Evolutionary conservation across 2,329 filamentous ascomycete species (phyloP).

Genomic region (Pezicula carpinea): DNA sequence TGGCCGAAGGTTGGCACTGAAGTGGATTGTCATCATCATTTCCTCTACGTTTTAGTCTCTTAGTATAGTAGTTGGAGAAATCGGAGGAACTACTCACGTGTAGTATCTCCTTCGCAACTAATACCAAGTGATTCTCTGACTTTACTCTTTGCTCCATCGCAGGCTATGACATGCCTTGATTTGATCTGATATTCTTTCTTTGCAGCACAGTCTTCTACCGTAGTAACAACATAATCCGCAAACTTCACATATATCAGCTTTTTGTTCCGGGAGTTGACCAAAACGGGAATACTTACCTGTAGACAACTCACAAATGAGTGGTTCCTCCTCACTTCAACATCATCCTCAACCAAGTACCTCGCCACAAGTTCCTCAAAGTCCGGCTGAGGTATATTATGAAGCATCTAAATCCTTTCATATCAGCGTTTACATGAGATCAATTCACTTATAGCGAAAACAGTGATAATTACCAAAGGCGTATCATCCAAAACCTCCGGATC

Average conservation of each 20-base stretch:
- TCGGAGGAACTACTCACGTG: conserved; percentile 26
- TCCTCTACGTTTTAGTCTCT: conserved; percentile 27
- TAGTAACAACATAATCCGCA: conserved; percentile 23
- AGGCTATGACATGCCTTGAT: conserved; percentile 33
- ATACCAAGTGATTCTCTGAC: conserved; percentile 25
- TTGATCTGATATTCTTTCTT: conserved; percentile 22
- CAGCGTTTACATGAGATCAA: neutral
- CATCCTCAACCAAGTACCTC: conserved; percentile 20
- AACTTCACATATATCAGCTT: conserved; percentile 7
- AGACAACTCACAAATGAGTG: conserved; percentile 30
- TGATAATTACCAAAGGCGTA: conserved; percentile 28
- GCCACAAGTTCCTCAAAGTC: conserved; percentile 34
- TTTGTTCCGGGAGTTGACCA: too few species aligned
- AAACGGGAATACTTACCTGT: conserved; percentile 22
- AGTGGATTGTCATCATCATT: conserved; percentile 43
- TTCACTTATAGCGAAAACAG: neutral
- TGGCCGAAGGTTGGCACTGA: conserved; percentile 36
- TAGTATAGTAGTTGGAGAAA: neutral
- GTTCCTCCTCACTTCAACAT: conserved; percentile 29
- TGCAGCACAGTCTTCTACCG: conserved; percentile 26
- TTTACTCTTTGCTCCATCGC: conserved; percentile 29
- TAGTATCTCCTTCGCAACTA: conserved; percentile 37
- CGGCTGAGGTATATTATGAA: conserved; percentile 39
- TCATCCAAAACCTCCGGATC: conserved; percentile 29
- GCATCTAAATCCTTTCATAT: conserved; percentile 26